phyloP scores from a whole-genome alignment of 352 stramenopile genomes.

The Globisporangium barbulae region DNA sequence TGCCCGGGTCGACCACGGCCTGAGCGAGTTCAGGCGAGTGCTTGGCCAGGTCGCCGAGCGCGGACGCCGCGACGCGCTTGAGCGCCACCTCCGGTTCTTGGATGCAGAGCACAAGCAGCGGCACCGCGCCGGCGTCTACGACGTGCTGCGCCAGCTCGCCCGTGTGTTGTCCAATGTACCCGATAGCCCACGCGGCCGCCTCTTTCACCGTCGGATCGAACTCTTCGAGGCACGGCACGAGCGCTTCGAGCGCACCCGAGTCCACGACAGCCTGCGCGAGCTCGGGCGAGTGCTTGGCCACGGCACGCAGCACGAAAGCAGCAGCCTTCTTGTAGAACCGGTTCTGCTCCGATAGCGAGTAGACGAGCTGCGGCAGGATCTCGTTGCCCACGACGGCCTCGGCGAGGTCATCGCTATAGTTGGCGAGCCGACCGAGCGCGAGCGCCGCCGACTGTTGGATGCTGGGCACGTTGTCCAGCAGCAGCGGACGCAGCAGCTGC shows the following conservation, averaged over 20 bases:
- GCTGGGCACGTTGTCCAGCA: conserved; percentile 94
- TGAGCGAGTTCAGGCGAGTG: conserved; percentile 94
- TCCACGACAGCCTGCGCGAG: conserved; percentile 94
- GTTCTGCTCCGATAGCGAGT: conserved; percentile 94
- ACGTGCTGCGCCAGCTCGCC: conserved; percentile 92
- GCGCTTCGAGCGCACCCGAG: conserved; percentile 87
- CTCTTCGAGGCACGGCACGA: conserved; percentile 94
- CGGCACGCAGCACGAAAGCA: conserved; percentile 91
- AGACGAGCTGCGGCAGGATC: conserved; percentile 96
- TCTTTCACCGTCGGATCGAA: conserved; percentile 96
- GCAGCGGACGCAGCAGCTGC: conserved; percentile 90
- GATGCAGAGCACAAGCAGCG: conserved; percentile 93
- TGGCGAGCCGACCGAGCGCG: conserved; percentile 90
- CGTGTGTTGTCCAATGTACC: conserved; percentile 94
- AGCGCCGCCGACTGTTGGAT: conserved; percentile 94
- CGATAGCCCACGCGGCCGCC: conserved; percentile 92
- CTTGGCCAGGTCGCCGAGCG: conserved; percentile 93
- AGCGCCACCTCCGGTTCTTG: conserved; percentile 95
- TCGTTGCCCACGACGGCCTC: conserved; percentile 94
- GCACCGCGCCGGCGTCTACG: conserved; percentile 91
- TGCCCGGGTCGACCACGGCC: conserved; percentile 90
- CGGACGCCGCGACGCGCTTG: conserved; percentile 92
- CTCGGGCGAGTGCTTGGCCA: conserved; percentile 94
- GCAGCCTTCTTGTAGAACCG: conserved; percentile 96
- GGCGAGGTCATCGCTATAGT: conserved; percentile 94